Evolutionary conservation across 805 yeast genomes (phyloP).

Genomic region (Teunomyces gatunensis): DNA sequence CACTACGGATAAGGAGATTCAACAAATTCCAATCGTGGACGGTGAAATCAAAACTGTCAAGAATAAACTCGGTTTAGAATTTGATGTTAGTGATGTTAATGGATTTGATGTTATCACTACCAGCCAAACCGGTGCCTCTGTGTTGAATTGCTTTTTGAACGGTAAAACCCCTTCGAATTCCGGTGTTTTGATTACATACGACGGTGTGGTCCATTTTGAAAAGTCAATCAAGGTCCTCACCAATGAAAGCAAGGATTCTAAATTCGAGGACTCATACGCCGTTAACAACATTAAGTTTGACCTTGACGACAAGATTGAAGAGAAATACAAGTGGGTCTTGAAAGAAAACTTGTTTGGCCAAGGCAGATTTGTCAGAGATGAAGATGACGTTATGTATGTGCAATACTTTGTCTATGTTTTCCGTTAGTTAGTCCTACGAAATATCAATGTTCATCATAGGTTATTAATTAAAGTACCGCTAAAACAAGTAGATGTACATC

Average conservation of each 20-base stretch:
- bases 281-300: conserved; percentile 46
- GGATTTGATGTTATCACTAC: conserved; percentile 52
- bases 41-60: conserved; percentile 31
- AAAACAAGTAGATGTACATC: background rate
- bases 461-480: conserved; percentile 2
- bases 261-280: conserved; percentile 49
- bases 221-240: conserved; percentile 34
- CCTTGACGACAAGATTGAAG: conserved; percentile 41
- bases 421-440: conserved; percentile 1
- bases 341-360: conserved; percentile 51
- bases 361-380: conserved; percentile 56
- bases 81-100: conserved; percentile 22
- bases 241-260: conserved; percentile 26
- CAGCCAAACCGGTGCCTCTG: conserved; percentile 21
- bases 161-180: conserved; percentile 45
- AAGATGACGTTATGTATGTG: conserved; percentile 44
- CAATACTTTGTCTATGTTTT: conserved; percentile 52
- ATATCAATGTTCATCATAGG: background rate
- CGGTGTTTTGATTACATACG: conserved; percentile 43
- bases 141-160: conserved; percentile 51
- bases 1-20: conserved; percentile 17
- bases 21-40: conserved; percentile 20
- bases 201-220: conserved; percentile 47
- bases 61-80: conserved; percentile 30
- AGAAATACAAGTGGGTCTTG: conserved; percentile 50